Evolutionary conservation across 2,329 filamentous ascomycete genomes (phyloP), one percentile per base, ranked within the genome.

Genomic region (Fusarium albosuccineum): DNA sequence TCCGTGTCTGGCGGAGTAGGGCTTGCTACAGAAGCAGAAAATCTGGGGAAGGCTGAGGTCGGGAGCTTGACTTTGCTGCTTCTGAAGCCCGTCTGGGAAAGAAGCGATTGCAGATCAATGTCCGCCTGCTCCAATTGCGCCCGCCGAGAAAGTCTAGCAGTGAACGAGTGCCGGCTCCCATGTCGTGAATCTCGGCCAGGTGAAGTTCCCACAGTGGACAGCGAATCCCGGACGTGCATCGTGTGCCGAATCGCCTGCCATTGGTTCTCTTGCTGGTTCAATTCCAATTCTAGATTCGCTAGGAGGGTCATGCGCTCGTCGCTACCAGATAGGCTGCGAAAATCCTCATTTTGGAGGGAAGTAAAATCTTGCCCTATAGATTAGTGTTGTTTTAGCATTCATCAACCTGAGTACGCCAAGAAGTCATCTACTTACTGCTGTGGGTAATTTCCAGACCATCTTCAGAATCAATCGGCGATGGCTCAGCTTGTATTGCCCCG

Each of bases 271-370:
- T 91, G 85, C 66, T 82, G 75, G 1, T 84, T 86, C 82, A 91
- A 87, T 74, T 91, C 89, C 62, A 79, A 80, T 71, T 91, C 89
- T 2, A 91, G 78, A 61, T 87, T 84, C 33, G 86, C 83, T 2
- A 91, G 77, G 4, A 89, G 79, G 34, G 80, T 81, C 59, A 85
- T 76, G 29, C 82, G 79, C 56, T 82, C 54, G 78, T 78, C 34
- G 22, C 22, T 22, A 72, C 75, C 77, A 5, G 62, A 59, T 41
- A 54, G 41, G 16, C 33, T 41, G 33, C 62, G 48, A 16, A 46
- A 16, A 46, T 30, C 44, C 29, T 13, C 29, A 6, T 46, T 9
- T 10, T 34, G 27, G 9, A 17, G 9, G 48, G 58, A 55, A 51
- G 45, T 53, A 46, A 51, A 39, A 22, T 45, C 62, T 62, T 36